Percentiles rank a stretch among this genome's conserved stretches.
phyloP scores from a whole-genome alignment of 257 asterid genomes.

The Jacaranda mimosifolia region DNA sequence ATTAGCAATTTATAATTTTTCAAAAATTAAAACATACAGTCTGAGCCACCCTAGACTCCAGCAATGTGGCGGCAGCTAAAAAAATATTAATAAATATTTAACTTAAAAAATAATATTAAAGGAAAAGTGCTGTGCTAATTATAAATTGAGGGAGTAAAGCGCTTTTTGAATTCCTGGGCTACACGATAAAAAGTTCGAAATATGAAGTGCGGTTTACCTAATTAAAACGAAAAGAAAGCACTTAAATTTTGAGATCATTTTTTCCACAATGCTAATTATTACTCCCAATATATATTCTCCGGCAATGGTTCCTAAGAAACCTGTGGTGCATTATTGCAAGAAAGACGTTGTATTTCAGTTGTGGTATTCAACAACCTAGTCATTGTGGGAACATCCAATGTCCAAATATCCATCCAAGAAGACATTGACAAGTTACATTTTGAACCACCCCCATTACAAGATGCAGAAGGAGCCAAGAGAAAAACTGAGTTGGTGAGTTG shows the following conservation, averaged over 20 bases:
- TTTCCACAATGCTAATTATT: slow-evolving; percentile 14
- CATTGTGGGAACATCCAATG: slow-evolving; percentile 14
- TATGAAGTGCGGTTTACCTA: too few species aligned
- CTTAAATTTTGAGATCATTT: slow-evolving; percentile 7
- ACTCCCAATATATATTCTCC: slow-evolving; percentile 3
- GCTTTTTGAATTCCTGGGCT: too few species aligned
- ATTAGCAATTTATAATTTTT: too few species aligned
- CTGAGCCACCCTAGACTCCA: too few species aligned
- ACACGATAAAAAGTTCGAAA: too few species aligned
- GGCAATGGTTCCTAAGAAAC: not conserved
- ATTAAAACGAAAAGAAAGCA: not conserved
- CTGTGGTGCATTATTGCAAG: not conserved
- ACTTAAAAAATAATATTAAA: too few species aligned
- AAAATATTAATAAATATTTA: too few species aligned
- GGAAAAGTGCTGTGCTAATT: too few species aligned
- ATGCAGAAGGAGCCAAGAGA: not conserved
- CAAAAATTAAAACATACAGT: too few species aligned
- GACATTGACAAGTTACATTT: slow-evolving; percentile 1
- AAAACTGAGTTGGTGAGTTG: not conserved
- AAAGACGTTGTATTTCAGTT: not conserved
- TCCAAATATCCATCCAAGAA: slow-evolving; percentile 15
- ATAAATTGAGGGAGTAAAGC: too few species aligned
- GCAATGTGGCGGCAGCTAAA: too few species aligned
- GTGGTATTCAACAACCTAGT: slow-evolving; percentile 29
- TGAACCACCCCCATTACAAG: not conserved